Evolutionary conservation across 2,329 filamentous ascomycete species (phyloP), one percentile per base, ranked within the genome.

Genomic region (Rhinocladiella similis): DNA sequence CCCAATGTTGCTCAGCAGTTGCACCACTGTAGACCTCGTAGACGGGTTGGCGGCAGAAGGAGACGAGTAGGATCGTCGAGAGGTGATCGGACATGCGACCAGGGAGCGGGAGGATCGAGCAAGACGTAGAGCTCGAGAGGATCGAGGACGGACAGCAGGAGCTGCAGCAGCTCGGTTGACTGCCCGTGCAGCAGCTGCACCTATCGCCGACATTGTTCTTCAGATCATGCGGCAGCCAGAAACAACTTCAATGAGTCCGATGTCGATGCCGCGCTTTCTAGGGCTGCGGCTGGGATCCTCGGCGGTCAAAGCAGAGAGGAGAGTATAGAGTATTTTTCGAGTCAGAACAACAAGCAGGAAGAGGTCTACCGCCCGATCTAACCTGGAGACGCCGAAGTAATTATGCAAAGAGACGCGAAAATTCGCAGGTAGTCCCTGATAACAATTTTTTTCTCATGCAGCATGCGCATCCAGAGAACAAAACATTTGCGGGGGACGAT

Each of bases 1-100:
- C 61, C 91, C 93, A 72, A 97, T 95, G 76, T 93, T 96, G 78
- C 91, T 96, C 66, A 97, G 82, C 58, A 96, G 83, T 77, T 93
- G 90, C 69, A 95, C 88, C 62, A 96, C 91, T 53, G 91, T 92
- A 46, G 87, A 87, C 57, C 89, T 83, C 43, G 89, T 91, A 55
- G 82, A 85, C 57, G 83, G 80, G 66, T 87, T 75, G 65, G 70
- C 68, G 51, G 76, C 76, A 6, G 77, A 69, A 25, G 74, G 71
- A 46, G 77, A 75, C 43, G 77, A 76, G 63, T 79, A 80, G 49
- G 64, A 59, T 53, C 77, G 77, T 61, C 65, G 72, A 13, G 53
- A 50, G 22, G 50, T 52, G 18, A 55, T 38, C 42, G 50, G 53
- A 41, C 52, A 56, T 20, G 41, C 47, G 14, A 50, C 54, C 18